phyloP scores from a whole-genome alignment of 2,329 filamentous ascomycete species.

The Ophiostoma ulmi region DNA sequence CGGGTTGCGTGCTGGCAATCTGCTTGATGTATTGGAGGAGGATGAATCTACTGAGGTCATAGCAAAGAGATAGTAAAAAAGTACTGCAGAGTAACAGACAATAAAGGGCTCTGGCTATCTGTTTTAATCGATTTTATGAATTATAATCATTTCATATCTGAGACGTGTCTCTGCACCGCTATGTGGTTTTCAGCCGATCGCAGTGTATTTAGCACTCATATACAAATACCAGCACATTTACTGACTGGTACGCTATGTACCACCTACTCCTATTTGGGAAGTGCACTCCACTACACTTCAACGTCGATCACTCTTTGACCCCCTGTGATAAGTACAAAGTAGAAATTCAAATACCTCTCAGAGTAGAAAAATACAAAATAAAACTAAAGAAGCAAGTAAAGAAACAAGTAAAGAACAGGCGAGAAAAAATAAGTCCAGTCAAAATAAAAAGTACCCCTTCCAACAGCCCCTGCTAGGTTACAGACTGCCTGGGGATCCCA shows the following conservation, averaged over 20 bases:
- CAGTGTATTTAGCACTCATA: neutral
- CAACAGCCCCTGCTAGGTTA: slow-evolving; percentile 1
- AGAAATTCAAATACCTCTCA: neutral
- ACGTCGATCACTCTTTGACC: neutral
- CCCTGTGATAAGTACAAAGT: neutral
- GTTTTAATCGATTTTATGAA: neutral
- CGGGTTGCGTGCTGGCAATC: slow-evolving; percentile 1
- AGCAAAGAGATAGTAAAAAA: neutral
- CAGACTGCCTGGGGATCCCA: neutral
- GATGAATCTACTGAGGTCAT: neutral
- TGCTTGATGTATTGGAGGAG: neutral
- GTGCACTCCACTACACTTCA: neutral
- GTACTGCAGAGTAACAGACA: neutral
- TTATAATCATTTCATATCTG: neutral
- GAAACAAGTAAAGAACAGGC: neutral
- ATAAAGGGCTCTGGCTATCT: neutral
- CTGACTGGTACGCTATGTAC: neutral
- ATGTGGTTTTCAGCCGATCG: neutral
- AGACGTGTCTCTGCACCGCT: neutral
- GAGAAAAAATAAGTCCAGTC: neutral
- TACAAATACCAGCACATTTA: neutral
- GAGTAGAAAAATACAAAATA: neutral
- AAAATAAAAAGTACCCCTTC: neutral
- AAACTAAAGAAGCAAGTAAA: neutral
- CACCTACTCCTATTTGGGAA: neutral